These are phyloP conservation scores for Filosporella fistucella DNA, from an alignment of 495 filamentous ascomycete species.

Conservation along the genomic window DNA sequence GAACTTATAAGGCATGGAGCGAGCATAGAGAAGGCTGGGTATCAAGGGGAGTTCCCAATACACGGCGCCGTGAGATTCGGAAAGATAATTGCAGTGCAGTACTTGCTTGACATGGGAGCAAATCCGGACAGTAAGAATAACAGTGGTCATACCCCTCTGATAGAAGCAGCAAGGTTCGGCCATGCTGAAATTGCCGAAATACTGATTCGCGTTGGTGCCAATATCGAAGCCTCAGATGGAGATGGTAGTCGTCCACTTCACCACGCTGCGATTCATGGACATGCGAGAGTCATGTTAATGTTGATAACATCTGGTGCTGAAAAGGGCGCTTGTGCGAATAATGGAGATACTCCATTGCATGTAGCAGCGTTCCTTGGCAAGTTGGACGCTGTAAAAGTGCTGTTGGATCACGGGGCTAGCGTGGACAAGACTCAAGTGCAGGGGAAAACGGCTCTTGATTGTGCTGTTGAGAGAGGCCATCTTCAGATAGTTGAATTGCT, in stretches of 20 bases:
- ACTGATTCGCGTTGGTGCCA: neutral
- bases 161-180: neutral
- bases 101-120: neutral
- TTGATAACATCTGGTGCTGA: neutral
- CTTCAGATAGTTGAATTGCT: neutral
- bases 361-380: neutral
- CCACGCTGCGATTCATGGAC: neutral
- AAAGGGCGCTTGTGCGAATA: neutral
- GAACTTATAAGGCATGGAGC: neutral
- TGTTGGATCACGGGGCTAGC: neutral
- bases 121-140: neutral
- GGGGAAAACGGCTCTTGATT: neutral
- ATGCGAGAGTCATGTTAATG: neutral
- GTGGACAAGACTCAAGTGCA: neutral
- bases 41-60: neutral
- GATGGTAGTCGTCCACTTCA: neutral
- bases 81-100: neutral
- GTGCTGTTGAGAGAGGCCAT: neutral
- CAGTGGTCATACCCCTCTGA: neutral
- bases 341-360: neutral
- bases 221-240: neutral
- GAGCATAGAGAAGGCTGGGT: neutral
- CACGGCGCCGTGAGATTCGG: neutral
- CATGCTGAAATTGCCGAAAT: neutral
- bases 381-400: neutral